phyloP scores from a whole-genome alignment of 192 early-diverging fungal species.

The Globomyces pollinis-pini region DNA sequence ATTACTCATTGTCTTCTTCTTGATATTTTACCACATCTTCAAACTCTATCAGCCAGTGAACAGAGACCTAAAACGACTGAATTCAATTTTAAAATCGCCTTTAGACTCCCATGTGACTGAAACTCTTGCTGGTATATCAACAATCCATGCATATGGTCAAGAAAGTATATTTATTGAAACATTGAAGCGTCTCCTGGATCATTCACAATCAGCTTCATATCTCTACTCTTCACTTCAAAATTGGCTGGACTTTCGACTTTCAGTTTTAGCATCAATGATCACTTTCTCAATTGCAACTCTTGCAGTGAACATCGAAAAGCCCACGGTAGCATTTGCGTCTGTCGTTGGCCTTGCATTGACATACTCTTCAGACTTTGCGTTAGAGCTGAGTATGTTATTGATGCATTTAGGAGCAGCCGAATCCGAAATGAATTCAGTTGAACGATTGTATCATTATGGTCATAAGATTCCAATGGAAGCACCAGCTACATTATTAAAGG shows the following conservation, averaged over 20 bases:
- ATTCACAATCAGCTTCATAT: too few species aligned
- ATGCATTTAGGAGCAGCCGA: not conserved
- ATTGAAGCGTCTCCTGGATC: too few species aligned
- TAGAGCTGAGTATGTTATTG: not conserved
- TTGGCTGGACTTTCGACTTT: too few species aligned
- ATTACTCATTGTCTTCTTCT: slow-evolving; percentile 4
- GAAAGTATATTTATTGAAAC: slow-evolving; percentile 14
- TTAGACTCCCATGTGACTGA: slow-evolving; percentile 28
- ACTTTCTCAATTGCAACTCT: too few species aligned
- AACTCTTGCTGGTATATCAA: slow-evolving; percentile 27
- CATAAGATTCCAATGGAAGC: not conserved
- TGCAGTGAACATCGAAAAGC: too few species aligned
- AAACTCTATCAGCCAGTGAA: slow-evolving; percentile 22
- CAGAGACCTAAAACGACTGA: slow-evolving; percentile 25
- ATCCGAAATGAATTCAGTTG: not conserved
- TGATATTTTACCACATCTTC: slow-evolving; percentile 12
- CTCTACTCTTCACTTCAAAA: too few species aligned
- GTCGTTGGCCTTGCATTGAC: not conserved
- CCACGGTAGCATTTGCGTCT: too few species aligned
- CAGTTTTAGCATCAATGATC: too few species aligned
- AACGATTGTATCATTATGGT: not conserved
- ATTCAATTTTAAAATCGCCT: slow-evolving; percentile 24
- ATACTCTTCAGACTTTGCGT: not conserved
- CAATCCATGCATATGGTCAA: slow-evolving; percentile 17
- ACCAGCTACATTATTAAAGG: too few species aligned